Evolutionary conservation across 2,329 filamentous ascomycete genomes (phyloP), one percentile per base, ranked within the genome.

Genomic region (Xylariales sp.): DNA sequence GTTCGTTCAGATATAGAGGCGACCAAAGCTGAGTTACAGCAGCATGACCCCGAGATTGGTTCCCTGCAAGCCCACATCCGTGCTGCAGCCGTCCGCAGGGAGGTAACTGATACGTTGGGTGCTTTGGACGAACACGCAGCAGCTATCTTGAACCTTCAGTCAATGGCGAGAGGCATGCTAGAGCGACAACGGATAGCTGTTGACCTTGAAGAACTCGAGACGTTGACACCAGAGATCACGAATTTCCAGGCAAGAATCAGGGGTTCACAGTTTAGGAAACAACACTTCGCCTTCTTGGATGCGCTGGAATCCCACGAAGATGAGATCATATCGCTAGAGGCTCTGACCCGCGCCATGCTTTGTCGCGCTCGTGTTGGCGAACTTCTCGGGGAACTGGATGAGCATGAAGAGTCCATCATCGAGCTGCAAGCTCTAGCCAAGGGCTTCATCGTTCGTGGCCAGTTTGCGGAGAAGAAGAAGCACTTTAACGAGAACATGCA

Each of bases 401-500:
- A 84, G 40, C 81, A 94, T 48, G 90, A 97, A 56, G 83, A 85
- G n/a, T 70, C 73, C 0, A 75, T 96, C 45, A 68, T 80, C 7
- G 84, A 82, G 21, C 65, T 95, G 18, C 90, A 97, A 61, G 74
- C 89, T 4, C 73, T 79, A 5, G 78, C 84, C 6, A 80, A 84
- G 52, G 91, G 81, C 3, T 82, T 80, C 53, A 62, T 94, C 3
- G 78, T 97, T 22, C 79, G 91, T 24, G 74, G 71, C 11, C 74
- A 73, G 14, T 97, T 95, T 54, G 80, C 78, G 39, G 88, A 94
- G 62, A 95, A 95, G 73, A 82, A 85, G 58, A 82, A 81, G 16
- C 91, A 86, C 67, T 98, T 90, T 71, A 84, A 86, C 52, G 84
- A 95, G 65, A 98, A 98, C 58, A 98, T 98, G 93, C 82, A 95